phyloP scores from a whole-genome alignment of 441 rosid species.

The Breynia disticha region DNA sequence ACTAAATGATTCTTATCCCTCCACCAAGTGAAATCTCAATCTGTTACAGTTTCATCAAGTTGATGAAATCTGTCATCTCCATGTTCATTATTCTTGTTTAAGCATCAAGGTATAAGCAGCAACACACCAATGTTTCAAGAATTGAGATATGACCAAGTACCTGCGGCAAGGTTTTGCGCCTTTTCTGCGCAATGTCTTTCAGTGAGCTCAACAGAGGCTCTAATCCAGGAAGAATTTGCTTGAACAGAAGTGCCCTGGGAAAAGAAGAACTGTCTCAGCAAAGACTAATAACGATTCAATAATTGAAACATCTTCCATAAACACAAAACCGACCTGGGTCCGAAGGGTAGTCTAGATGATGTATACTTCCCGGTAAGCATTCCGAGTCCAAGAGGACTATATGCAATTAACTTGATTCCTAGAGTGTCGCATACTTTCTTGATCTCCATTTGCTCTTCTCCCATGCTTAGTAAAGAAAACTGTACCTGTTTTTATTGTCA shows the following conservation, averaged over 20 bases:
- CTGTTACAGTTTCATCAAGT: too few species aligned
- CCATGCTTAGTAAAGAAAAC: slow-evolving; percentile 76
- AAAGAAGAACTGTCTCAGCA: not conserved
- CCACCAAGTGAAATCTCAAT: too few species aligned
- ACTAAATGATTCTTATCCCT: too few species aligned
- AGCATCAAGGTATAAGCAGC: not conserved
- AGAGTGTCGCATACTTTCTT: slow-evolving; percentile 51
- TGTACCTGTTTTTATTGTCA: slow-evolving; percentile 42
- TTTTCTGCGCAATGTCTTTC: slow-evolving; percentile 41
- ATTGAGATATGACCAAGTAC: slow-evolving; percentile 16
- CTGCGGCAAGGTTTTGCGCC: slow-evolving; percentile 67
- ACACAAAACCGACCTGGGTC: slow-evolving; percentile 55
- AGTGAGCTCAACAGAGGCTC: slow-evolving; percentile 48
- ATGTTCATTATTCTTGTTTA: too few species aligned
- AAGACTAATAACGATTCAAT: too few species aligned
- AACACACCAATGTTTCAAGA: not conserved
- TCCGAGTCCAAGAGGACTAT: slow-evolving; percentile 90
- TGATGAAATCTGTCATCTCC: too few species aligned
- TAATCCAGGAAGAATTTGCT: slow-evolving; percentile 77
- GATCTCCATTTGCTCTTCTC: slow-evolving; percentile 64
- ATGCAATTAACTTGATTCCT: slow-evolving; percentile 65
- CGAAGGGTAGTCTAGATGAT: slow-evolving; percentile 54
- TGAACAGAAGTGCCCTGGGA: slow-evolving; percentile 56
- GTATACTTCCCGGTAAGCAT: slow-evolving; percentile 89
- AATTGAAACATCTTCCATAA: too few species aligned